Evolutionary conservation across 768 basidiomycete genomes (phyloP), one percentile per base, ranked within the genome.

Genomic region (Neoboletus magnificus): DNA sequence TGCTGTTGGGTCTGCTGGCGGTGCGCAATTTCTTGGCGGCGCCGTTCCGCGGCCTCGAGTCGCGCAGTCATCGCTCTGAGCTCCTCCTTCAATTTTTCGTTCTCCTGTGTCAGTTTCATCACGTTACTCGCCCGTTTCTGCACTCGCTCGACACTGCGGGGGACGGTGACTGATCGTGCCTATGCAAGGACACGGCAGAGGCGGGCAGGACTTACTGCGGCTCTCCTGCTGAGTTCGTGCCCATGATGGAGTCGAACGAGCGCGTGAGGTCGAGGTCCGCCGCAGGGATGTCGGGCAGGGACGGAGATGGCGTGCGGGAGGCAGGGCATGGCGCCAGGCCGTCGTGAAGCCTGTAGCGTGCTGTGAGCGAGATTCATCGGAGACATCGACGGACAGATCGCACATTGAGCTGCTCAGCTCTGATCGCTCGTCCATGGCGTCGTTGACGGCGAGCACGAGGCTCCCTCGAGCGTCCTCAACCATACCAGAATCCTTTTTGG

Each of bases 41-140:
- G 79, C 54, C 82, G 80, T 71, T 91, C 89, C 20, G 85, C 86
- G 15, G 85, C 85, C 72, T 89, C 87, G 61, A 91, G 74, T 61
- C 87, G 74, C 58, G 86, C 87, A 20, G 81, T 78, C 85, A 91
- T 86, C 48, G 83, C 86, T 65, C 78, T 83, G 65, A 92, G 79
- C 71, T 90, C 84, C 48, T 80, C 85, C 71, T 86, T 84, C 57
- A 92, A 74, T 70, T 84, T 87, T 69, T 88, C 86, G 69, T 91
- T 87, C 77, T 92, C 89, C 73, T 87, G 78, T 22, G 86, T 78
- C 35, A 92, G 76, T 65, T 86, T 89, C 66, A 88, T 69, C 55
- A 91, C 86, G 70, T 87, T 90, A 63, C 85, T 87, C 40, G 83
- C 84, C 58, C 89, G 83, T 72, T 90, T 91, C 67, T 87, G 76